Conservation (phyloP, 345 rosid genomes). For the Turritis glabra region DNA sequence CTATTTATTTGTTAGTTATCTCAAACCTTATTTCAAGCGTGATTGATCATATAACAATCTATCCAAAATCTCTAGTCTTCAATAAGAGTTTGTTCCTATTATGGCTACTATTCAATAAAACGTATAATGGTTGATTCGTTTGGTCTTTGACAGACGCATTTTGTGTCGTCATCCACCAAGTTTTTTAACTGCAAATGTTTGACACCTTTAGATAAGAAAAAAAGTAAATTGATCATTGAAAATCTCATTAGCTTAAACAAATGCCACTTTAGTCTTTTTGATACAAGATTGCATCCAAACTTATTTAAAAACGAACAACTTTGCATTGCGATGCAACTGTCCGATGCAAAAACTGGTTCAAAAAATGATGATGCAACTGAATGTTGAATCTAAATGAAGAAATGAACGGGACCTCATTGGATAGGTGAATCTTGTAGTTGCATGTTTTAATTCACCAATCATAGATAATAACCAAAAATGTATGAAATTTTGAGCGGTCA, state of each 20-base stretch:
- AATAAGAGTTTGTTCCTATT: background rate
- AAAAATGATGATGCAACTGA: no score
- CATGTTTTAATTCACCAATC: no score
- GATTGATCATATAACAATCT: background rate
- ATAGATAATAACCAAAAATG: no score
- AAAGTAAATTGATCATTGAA: background rate
- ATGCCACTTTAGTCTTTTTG: background rate
- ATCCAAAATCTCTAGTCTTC: background rate
- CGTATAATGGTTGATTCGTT: background rate
- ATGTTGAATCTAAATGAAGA: no score
- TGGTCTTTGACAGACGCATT: background rate
- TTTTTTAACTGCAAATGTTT: background rate
- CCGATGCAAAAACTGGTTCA: no score
- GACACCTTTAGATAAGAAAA: background rate
- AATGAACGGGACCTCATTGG: no score
- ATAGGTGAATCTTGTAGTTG: no score
- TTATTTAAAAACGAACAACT: no score
- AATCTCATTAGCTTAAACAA: background rate
- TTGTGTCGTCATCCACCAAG: background rate
- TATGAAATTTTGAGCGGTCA: no score
- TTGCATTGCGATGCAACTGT: no score
- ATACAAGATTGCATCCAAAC: no score
- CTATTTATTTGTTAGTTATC: background rate
- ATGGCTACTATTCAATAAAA: background rate
- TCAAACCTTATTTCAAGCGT: conserved; percentile 22